These are phyloP conservation scores for Colletotrichum liriopes DNA, from an alignment of 2,329 filamentous ascomycete species.

Conservation along the genomic window DNA sequence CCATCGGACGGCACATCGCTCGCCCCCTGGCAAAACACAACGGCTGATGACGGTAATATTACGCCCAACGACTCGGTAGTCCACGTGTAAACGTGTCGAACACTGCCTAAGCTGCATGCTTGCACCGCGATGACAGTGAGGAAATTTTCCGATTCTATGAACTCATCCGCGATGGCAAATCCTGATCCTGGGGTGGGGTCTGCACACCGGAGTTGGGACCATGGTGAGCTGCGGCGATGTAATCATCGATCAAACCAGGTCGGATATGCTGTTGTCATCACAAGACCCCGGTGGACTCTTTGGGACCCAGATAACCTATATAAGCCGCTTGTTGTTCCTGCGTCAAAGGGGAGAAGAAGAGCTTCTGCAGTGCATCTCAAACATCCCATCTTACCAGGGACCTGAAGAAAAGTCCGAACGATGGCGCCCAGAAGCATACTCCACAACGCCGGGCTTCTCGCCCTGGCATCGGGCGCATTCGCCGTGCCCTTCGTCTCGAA, in stretches of 20 bases:
- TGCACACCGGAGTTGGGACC: slow-evolving; percentile 1
- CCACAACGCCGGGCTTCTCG: slow-evolving; percentile 42
- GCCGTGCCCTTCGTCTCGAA: slow-evolving; percentile 55
- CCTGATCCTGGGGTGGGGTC: neutral
- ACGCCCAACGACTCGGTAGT: slow-evolving; percentile 32
- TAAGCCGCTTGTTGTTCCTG: slow-evolving; percentile 1
- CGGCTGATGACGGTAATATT: slow-evolving; percentile 38
- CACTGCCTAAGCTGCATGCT: neutral
- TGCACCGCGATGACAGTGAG: neutral
- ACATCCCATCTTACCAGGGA: neutral
- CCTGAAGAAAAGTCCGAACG: neutral
- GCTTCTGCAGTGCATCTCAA: neutral
- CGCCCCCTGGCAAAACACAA: neutral
- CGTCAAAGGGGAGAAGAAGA: neutral
- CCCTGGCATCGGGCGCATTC: slow-evolving; percentile 37
- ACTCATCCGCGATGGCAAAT: neutral
- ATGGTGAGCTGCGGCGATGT: neutral
- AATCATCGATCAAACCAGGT: neutral
- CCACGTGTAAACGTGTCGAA: neutral
- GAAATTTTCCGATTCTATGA: neutral
- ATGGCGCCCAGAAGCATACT: slow-evolving; percentile 30
- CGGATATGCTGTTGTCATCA: neutral
- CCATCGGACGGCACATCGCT: neutral
- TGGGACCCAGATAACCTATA: slow-evolving; percentile 6
- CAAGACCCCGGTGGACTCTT: neutral